Evolutionary conservation across 495 filamentous ascomycete genomes (phyloP).

Genomic region (Astrothelium macrocarpum): DNA sequence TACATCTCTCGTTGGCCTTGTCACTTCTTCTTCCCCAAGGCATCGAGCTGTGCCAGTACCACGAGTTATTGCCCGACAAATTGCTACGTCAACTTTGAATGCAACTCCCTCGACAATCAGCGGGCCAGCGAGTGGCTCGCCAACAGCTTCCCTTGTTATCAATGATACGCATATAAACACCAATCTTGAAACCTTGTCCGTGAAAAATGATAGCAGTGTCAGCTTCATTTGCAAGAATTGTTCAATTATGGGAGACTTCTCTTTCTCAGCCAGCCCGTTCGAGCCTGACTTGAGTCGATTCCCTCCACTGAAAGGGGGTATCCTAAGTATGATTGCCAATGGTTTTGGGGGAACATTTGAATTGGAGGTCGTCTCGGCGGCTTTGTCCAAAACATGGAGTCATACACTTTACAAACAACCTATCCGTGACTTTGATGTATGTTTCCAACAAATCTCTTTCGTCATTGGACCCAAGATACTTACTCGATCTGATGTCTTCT

Average conservation of each 20-base stretch:
- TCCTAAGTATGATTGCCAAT: background rate
- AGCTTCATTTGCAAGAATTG: background rate
- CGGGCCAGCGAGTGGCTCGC: background rate
- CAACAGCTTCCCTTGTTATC: background rate
- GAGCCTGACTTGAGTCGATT: background rate
- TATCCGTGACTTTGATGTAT: background rate
- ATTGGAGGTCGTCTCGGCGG: background rate
- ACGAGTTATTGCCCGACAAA: background rate
- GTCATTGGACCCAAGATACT: no score
- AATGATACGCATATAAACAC: background rate
- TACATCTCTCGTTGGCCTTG: background rate
- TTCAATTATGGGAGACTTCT: background rate
- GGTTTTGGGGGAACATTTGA: conserved; percentile 3
- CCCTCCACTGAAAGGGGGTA: background rate
- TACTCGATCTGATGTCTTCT: background rate
- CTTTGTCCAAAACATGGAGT: background rate
- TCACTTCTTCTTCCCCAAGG: background rate
- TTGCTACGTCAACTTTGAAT: background rate
- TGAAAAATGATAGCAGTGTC: background rate
- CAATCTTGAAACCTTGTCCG: background rate
- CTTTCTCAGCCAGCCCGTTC: background rate
- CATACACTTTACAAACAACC: background rate
- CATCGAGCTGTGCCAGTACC: background rate
- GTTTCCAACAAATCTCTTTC: background rate
- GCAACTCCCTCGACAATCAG: background rate